Conservation (phyloP, 2,329 filamentous ascomycete genomes). For the Aspergillaceae sp. region DNA sequence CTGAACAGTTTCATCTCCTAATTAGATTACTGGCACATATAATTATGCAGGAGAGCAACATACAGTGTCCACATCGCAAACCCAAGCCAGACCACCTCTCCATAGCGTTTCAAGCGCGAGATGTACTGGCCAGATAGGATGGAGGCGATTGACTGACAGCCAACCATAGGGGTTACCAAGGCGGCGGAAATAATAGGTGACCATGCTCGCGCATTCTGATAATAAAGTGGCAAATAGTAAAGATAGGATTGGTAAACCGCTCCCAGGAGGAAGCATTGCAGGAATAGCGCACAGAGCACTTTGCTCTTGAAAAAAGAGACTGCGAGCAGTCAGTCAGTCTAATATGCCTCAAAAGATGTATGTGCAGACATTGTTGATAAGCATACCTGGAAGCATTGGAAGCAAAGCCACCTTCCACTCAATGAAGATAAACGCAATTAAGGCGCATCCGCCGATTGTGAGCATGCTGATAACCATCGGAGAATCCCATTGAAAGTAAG, state of each 20-base stretch:
- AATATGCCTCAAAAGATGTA: not conserved
- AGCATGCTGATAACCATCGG: conserved; percentile 55
- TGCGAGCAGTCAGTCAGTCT: conserved; percentile 8
- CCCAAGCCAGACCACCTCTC: conserved; percentile 48
- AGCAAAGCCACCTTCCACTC: conserved; percentile 49
- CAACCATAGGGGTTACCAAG: conserved; percentile 44
- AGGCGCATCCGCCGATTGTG: conserved; percentile 38
- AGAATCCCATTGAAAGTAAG: conserved; percentile 49
- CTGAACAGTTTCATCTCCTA: conserved; percentile 7
- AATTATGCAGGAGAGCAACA: conserved; percentile 4
- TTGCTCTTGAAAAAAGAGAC: conserved; percentile 46
- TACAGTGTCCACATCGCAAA: conserved; percentile 41
- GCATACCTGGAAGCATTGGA: conserved; percentile 49
- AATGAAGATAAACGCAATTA: conserved; percentile 44
- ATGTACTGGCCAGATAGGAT: conserved; percentile 50
- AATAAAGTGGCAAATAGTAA: conserved; percentile 56
- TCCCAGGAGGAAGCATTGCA: conserved; percentile 54
- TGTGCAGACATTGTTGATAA: not conserved
- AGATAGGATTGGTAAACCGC: conserved; percentile 51
- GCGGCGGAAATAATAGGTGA: conserved; percentile 43
- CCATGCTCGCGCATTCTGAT: conserved; percentile 48
- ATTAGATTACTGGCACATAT: too few species aligned
- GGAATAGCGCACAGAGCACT: conserved; percentile 47
- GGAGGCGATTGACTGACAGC: conserved; percentile 34
- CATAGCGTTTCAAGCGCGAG: conserved; percentile 49